Base-by-base conservation (phyloP, 2,329 filamentous ascomycete genomes). In the Pestalotiopsis sp. region DNA sequence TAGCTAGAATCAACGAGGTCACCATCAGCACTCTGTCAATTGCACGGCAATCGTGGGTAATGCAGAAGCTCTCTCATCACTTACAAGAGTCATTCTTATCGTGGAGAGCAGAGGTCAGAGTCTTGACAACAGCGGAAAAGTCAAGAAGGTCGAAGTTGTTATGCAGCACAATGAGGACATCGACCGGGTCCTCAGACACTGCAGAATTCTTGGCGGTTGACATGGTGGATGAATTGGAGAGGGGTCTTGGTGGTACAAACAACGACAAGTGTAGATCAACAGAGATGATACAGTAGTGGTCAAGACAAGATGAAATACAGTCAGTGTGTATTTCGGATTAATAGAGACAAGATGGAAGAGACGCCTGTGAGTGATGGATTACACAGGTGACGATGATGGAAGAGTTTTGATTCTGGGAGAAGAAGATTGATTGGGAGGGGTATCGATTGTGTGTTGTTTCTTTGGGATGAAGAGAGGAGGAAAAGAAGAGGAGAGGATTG, bases 161-260 rank as follows among this genome's bases (percentile, higher is more conserved):
- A 67, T 90, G 87, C 74, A 90, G 83, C 74, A 84, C 87, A 79
- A 90, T 85, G 77, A 90, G 85, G 73, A 90, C 86, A 72, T 89
- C 84, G 76, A 90, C 82, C 73, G 87, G 87, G 78, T 89, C 85
- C 77, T 89, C 87, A 75, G 84, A 83, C 79, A 87, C 85, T 77
- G 87, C 86, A 80, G 86, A 87, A 74, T 81, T 83, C 84, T 89
- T 89, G 77, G 80, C 80, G 68, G 61, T 63, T 78, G 86, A 84
- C 87, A 90, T 90, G 74, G 70, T 78, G 70, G 68, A 36, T 36
- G 71, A 72, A 65, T 68, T 38, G 57, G 59, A 49, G 63, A 66
- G 65, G 52, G 57, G 25, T 17, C 23, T 25, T 57, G 52, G 38
- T 61, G 9, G 49, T 49, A 39, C 25, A 56, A 14, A 20, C 20